Percentiles rank a stretch among this genome's conserved stretches.
Evolutionary conservation across 169 alveolate genomes (phyloP).

Genomic region (Theileria parva): DNA sequence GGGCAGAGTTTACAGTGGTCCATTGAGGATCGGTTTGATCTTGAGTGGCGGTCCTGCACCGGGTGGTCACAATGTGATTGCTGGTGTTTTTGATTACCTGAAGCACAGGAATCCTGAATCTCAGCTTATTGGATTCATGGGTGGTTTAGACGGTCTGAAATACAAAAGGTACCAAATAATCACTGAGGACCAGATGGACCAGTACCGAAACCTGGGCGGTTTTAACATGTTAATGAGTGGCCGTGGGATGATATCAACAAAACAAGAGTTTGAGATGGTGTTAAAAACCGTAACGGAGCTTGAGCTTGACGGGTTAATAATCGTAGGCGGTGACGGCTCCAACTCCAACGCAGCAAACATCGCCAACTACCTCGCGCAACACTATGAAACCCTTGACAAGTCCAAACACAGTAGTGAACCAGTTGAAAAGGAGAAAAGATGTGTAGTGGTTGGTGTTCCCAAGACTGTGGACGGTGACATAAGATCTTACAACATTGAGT

Average conservation of each 20-base stretch:
- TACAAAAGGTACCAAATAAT: slow-evolving; percentile 90
- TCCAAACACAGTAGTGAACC: too few species aligned
- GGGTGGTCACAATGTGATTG: slow-evolving; percentile 98
- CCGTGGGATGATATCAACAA: slow-evolving; percentile 93
- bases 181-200: slow-evolving; percentile 87
- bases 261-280: slow-evolving; percentile 87
- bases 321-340: slow-evolving; percentile 99
- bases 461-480: slow-evolving; percentile 99
- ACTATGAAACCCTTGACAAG: slow-evolving; percentile 12
- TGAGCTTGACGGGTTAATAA: slow-evolving; percentile 94
- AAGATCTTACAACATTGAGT: slow-evolving; percentile 92
- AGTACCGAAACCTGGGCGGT: slow-evolving; percentile 96
- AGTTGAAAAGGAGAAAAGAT: slow-evolving; percentile 23
- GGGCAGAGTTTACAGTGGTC: neutral
- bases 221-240: slow-evolving; percentile 98
- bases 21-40: slow-evolving; percentile 89
- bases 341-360: slow-evolving; percentile 97
- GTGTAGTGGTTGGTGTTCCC: slow-evolving; percentile 94
- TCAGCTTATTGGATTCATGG: slow-evolving; percentile 90
- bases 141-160: slow-evolving; percentile 93
- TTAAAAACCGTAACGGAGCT: slow-evolving; percentile 83
- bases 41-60: slow-evolving; percentile 99
- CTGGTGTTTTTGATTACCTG: slow-evolving; percentile 93
- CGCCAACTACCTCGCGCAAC: slow-evolving; percentile 90
- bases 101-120: slow-evolving; percentile 87